Evolutionary conservation across 2,329 filamentous ascomycete genomes (phyloP).

Genomic region (Dactylellina drechsleri): DNA sequence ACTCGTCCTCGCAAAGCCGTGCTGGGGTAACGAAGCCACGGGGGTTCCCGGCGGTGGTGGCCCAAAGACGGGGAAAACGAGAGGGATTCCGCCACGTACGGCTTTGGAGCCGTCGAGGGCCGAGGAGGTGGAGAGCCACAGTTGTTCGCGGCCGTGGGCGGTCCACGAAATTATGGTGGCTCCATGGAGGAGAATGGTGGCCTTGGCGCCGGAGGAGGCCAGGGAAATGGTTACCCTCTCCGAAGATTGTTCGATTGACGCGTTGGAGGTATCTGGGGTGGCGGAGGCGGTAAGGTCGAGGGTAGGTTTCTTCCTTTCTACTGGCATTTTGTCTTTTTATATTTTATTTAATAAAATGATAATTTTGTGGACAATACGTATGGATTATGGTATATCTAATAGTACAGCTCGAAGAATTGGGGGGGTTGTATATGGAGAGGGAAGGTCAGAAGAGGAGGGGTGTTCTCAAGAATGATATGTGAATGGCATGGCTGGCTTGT

Average conservation of each 20-base stretch:
- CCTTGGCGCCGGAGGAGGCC: constrained; percentile 80
- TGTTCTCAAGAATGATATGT: background rate
- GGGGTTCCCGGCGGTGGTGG: constrained; percentile 78
- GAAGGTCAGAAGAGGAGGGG: constrained; percentile 10
- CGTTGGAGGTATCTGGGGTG: constrained; percentile 12
- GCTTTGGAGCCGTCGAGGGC: constrained; percentile 80
- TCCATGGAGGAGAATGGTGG: constrained; percentile 87
- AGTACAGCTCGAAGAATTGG: background rate
- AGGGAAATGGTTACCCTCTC: constrained; percentile 75
- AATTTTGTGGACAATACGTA: background rate
- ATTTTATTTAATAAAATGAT: background rate
- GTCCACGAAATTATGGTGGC: constrained; percentile 96
- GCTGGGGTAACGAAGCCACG: constrained; percentile 84
- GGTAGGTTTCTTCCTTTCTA: constrained; percentile 35
- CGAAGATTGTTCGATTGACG: constrained; percentile 66
- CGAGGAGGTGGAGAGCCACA: constrained; percentile 39
- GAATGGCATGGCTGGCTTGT: background rate
- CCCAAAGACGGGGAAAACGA: constrained; percentile 96
- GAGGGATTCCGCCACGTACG: constrained; percentile 87
- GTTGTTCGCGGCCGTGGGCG: constrained; percentile 71
- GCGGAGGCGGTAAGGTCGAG: constrained; percentile 14
- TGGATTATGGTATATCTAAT: constrained; percentile 5
- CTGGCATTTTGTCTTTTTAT: constrained; percentile 19
- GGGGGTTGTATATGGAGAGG: background rate
- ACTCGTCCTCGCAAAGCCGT: constrained; percentile 90